Evolutionary conservation across 108 stramenopile species (phyloP).

Genomic region (Conticribra guillardii): DNA sequence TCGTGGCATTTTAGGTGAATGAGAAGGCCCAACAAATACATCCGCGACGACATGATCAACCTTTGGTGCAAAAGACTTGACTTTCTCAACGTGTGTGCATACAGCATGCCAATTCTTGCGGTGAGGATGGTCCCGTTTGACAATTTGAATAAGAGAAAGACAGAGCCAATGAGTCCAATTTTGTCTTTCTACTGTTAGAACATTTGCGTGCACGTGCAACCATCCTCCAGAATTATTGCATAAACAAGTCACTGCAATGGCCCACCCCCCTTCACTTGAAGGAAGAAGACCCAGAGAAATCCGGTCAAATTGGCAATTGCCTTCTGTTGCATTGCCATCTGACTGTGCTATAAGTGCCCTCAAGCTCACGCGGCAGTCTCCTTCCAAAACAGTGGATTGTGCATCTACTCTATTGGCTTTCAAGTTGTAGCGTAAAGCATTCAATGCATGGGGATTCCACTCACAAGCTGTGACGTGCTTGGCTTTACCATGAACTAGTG

Average conservation of each 20-base stretch:
- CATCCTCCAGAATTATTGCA: constrained; percentile 64
- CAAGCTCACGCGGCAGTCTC: constrained; percentile 76
- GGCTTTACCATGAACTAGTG: constrained; percentile 76
- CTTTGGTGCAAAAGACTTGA: constrained; percentile 93
- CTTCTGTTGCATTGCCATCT: background rate
- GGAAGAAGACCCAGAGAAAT: constrained; percentile 95
- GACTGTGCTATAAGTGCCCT: constrained; percentile 10
- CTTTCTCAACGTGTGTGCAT: constrained; percentile 79
- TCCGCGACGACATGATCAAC: constrained; percentile 89
- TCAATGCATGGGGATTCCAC: constrained; percentile 89
- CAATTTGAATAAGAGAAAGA: constrained; percentile 34
- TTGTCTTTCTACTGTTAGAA: constrained; percentile 58
- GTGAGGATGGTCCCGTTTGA: constrained; percentile 2
- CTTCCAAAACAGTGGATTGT: constrained; percentile 63
- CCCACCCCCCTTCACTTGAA: constrained; percentile 90
- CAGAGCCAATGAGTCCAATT: constrained; percentile 80
- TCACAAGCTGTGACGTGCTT: constrained; percentile 84
- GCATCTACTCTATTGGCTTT: constrained; percentile 74
- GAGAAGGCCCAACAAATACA: constrained; percentile 71
- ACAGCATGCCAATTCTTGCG: constrained; percentile 65
- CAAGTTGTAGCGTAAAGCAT: constrained; percentile 82
- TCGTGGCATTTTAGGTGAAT: constrained; percentile 17
- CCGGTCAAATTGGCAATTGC: constrained; percentile 73
- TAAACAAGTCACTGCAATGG: constrained; percentile 78
- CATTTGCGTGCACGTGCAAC: constrained; percentile 96